Evolutionary conservation across 768 basidiomycete genomes (phyloP), one percentile per base, ranked within the genome.

Genomic region (Sporobolomyces phaffii): DNA sequence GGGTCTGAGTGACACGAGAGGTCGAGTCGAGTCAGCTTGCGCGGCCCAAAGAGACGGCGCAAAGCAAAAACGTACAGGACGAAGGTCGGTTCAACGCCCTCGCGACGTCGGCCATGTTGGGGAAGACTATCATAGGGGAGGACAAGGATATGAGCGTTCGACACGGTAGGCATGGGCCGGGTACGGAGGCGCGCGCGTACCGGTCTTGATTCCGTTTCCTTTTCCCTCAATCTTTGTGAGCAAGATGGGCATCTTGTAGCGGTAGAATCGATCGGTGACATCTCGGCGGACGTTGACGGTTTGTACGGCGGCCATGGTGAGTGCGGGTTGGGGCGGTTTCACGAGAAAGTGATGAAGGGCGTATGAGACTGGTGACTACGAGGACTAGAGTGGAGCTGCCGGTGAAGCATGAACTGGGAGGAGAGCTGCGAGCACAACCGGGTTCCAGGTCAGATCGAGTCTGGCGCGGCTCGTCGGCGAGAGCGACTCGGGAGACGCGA

Each of bases 191-290:
- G n/a, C n/a, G n/a, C n/a, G 59, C 62, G 29, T 17, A 72, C 65
- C 70, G 13, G 96, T 99, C 82, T 99, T 99, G 81, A 99, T 98
- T 75, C 96, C 96, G 78, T 99, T 99, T 67, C 96, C 96, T 79
- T 92, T 93, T 75, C 96, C 96, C 81, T 99, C 96, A 40, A 98
- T 92, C 82, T 98, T 98, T 70, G 89, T 94, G 70, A 85, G 83
- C 69, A 99, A 84, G 65, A 92, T 77, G 62, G 96, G 96, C 96
- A 99, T 99, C 72, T 86, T 89, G 83, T 92, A 92, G 73, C 90
- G 90, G 78, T 93, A 93, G 78, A 92, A 93, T 79, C 90, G 90
- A 83, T 94, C 90, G 80, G 91, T 89, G 81, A 93, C 90, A 81
- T 93, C 91, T 75, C 91, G 89, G 80, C 91, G 88, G 77, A 93